phyloP scores from a whole-genome alignment of 2,329 filamentous ascomycete genomes.

The Sclerotiophoma versabilis region DNA sequence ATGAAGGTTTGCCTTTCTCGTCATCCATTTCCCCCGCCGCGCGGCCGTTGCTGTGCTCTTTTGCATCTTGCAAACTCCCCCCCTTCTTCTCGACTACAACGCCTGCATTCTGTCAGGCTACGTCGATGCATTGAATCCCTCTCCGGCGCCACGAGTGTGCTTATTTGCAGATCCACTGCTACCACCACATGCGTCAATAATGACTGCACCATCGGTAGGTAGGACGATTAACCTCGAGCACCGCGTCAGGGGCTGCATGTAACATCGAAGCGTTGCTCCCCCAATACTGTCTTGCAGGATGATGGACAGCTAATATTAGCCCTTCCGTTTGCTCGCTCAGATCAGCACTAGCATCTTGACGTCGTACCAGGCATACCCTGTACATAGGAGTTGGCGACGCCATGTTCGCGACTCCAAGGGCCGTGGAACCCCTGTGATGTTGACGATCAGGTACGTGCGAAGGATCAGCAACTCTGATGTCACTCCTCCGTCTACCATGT shows the following conservation, averaged over 20 bases:
- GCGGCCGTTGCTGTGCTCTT: background rate
- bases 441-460: constrained; percentile 5
- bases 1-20: background rate
- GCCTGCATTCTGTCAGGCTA: background rate
- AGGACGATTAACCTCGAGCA: constrained; percentile 2
- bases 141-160: too few relatives aligned
- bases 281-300: constrained; percentile 3
- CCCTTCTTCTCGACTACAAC: too few relatives aligned
- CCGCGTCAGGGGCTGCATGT: constrained; percentile 10
- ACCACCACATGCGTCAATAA: background rate
- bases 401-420: background rate
- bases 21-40: background rate
- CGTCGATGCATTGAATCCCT: background rate
- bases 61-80: too few relatives aligned
- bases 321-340: constrained; percentile 4
- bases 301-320: constrained; percentile 14
- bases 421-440: background rate
- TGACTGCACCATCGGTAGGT: background rate
- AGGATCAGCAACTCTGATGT: constrained; percentile 12
- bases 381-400: background rate
- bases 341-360: constrained; percentile 11
- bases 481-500: background rate
- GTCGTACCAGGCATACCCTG: constrained; percentile 16
- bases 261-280: constrained; percentile 3
- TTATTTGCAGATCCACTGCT: background rate